Base-by-base conservation (phyloP, 2,329 filamentous ascomycete species). In the Monosporascus sp. region DNA sequence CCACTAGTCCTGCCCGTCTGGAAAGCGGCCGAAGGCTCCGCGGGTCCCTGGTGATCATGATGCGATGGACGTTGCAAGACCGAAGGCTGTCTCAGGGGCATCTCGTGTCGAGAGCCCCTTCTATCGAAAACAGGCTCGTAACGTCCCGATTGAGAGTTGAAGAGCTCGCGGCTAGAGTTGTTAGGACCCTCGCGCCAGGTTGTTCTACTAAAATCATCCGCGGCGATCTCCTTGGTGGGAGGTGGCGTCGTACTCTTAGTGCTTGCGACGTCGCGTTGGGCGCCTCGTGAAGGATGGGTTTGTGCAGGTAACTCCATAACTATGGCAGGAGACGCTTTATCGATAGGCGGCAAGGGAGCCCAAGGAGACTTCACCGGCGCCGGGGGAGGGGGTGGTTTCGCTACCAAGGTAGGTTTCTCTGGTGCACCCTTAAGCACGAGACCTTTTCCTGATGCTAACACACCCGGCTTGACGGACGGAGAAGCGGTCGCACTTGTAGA, bases 131-230 rank as follows among this genome's bases (percentile, higher is more conserved):
- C 93, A 17, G 92, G 91, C 67, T 97, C 93, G 62, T 96, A 96
- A 49, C 91, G 87, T 19, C 93, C 93, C 51, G 91, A 96, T 52
- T 95, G 88, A n/a, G 93, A 96, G 68, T 97, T 97, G 74, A 86
- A 97, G 0, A 97, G 77, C 69, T 97, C 92, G 53, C 89, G 80
- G 57, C 83, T 85, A 11, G 80, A 77, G 52, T 81, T 77, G 1
- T 76, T 67, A 37, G 79, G 77, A 5, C 85, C 82, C 57, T 96
- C 91, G 64, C 88, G 82, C 86, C 90, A 96, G 36, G 86, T 82
- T 50, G 87, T 84, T 57, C 94, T 83, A 68, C 87, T 95, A 66
- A 97, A 97, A 60, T 96, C 93, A 69, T 97, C 94, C 0, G 92
- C 89, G 6, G 91, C 90, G 58, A 97, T 96, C 67, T 97, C 92